Evolutionary conservation across 2,329 filamentous ascomycete genomes (phyloP).

Genomic region (Cladorrhinum sp.): DNA sequence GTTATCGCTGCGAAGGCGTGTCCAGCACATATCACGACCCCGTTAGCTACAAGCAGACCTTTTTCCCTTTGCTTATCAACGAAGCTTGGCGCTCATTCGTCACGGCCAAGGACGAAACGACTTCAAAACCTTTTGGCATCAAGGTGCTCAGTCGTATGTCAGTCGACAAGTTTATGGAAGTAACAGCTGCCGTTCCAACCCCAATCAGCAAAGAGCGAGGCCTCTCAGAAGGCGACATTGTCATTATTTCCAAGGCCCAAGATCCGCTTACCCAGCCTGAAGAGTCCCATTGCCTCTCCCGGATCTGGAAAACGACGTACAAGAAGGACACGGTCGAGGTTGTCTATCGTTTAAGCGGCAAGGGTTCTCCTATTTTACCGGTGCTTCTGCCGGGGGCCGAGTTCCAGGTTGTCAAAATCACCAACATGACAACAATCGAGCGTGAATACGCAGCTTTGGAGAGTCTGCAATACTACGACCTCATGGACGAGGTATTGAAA

Average conservation of each 20-base stretch:
- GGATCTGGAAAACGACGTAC: conserved; percentile 74
- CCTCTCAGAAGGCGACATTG: conserved; percentile 80
- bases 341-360: conserved; percentile 76
- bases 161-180: conserved; percentile 89
- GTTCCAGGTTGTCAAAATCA: conserved; percentile 76
- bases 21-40: conserved; percentile 75
- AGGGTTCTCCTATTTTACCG: conserved; percentile 58
- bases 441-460: conserved; percentile 90
- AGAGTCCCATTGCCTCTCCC: conserved; percentile 78
- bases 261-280: conserved; percentile 64
- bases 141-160: conserved; percentile 84
- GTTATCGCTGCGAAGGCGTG: conserved; percentile 70
- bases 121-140: conserved; percentile 76
- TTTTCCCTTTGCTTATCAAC: conserved; percentile 83
- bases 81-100: conserved; percentile 97
- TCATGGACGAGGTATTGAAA: conserved; percentile 82
- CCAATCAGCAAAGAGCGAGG: conserved; percentile 67
- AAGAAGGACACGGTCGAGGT: conserved; percentile 82
- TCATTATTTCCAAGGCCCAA: conserved; percentile 73
- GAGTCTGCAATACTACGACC: conserved; percentile 90
- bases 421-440: conserved; percentile 91
- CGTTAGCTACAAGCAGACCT: conserved; percentile 78
- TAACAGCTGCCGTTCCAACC: conserved; percentile 77
- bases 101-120: conserved; percentile 82
- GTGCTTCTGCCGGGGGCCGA: conserved; percentile 66